Conservation (phyloP, 164 flowering plant species). For the Magnolia kwangsiensis region DNA sequence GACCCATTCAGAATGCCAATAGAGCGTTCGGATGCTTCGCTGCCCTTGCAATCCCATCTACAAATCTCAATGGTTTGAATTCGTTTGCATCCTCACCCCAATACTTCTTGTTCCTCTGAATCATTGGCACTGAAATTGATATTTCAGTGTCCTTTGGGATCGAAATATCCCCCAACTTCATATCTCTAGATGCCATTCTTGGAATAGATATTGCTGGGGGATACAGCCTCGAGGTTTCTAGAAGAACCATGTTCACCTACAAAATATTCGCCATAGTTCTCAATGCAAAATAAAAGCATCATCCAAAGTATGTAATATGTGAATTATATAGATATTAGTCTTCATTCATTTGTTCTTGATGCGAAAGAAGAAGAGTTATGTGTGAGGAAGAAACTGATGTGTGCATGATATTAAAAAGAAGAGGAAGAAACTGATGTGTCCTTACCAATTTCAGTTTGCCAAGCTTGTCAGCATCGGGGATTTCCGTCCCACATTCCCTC, state of each 20-base stretch:
- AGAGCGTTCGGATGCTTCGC: conserved; percentile 39
- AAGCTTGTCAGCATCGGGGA: conserved; percentile 27
- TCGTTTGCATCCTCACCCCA: conserved; percentile 47
- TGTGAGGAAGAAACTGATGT: too few species aligned
- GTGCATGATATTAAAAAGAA: not conserved
- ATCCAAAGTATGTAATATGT: not conserved
- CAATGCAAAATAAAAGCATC: not conserved
- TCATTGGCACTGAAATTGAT: conserved; percentile 17
- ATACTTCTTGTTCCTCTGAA: conserved; percentile 21
- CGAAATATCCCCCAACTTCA: conserved; percentile 26
- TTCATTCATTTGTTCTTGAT: not conserved
- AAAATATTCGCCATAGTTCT: not conserved
- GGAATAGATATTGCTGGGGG: conserved; percentile 18
- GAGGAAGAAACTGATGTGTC: not conserved
- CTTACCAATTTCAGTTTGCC: conserved; percentile 30
- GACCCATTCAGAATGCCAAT: conserved; percentile 29
- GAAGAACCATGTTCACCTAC: conserved; percentile 38
- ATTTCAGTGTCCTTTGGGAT: conserved; percentile 25
- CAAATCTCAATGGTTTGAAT: conserved; percentile 41
- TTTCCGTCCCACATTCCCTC: conserved; percentile 22
- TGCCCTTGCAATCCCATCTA: conserved; percentile 29
- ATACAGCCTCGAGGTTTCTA: conserved; percentile 35
- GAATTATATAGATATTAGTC: not conserved
- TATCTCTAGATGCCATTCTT: conserved; percentile 20
- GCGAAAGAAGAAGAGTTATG: not conserved